These are phyloP conservation scores for Ceratobasidium sp. DNA, from an alignment of 1,284 basidiomycete genomes.

Conservation along the genomic window DNA sequence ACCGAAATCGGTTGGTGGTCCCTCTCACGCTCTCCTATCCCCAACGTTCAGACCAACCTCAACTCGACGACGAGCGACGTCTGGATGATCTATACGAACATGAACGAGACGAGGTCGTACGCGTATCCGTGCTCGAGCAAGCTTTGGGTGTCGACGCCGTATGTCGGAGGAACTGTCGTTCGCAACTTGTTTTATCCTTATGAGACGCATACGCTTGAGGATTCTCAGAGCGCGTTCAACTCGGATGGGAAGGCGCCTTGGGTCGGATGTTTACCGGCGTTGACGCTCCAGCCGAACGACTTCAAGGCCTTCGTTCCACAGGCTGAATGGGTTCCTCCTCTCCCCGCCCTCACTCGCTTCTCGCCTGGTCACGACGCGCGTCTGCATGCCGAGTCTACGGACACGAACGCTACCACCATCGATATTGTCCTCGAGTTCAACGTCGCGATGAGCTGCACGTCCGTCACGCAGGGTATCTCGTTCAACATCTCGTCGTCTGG, in stretches of 20 bases:
- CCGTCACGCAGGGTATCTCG: constrained; percentile 71
- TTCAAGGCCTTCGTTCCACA: constrained; percentile 85
- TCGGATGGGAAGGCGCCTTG: constrained; percentile 70
- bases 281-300: constrained; percentile 80
- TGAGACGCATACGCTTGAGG: constrained; percentile 76
- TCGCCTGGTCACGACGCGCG: constrained; percentile 87
- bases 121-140: constrained; percentile 68
- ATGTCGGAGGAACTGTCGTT: constrained; percentile 69
- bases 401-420: constrained; percentile 71
- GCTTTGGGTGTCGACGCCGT: constrained; percentile 85
- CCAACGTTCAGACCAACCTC: constrained; percentile 67
- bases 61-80: constrained; percentile 72
- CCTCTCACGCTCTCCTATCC: constrained; percentile 74
- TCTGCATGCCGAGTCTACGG: constrained; percentile 64
- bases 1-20: constrained; percentile 93
- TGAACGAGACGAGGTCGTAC: constrained; percentile 79
- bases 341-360: constrained; percentile 82
- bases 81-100: constrained; percentile 88
- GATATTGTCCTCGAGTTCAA: constrained; percentile 85
- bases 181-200: constrained; percentile 86
- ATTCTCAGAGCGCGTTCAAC: constrained; percentile 73
- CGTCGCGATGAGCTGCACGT: constrained; percentile 76
- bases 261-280: constrained; percentile 75
- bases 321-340: constrained; percentile 75
- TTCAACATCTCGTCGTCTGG: constrained; percentile 79